These are phyloP conservation scores for Lentithecium fluviatile DNA, from an alignment of 495 filamentous ascomycete species.

Conservation along the genomic window DNA sequence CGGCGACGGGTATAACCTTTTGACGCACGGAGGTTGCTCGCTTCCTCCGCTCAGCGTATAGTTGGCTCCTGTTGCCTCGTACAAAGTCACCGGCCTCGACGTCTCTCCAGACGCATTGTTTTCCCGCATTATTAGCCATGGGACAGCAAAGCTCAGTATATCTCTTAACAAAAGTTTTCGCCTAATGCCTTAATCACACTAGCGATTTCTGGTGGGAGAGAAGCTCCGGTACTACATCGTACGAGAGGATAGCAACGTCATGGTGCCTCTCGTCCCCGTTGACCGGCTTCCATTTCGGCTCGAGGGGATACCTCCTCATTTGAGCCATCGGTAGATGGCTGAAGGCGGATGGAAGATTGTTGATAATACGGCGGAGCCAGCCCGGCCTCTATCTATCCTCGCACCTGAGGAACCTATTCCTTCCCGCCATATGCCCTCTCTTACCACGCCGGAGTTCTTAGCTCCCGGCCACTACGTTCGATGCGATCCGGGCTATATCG, in stretches of 20 bases:
- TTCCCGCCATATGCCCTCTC: too few relatives aligned
- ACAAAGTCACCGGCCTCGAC: too few relatives aligned
- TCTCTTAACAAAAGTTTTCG: too few relatives aligned
- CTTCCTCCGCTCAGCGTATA: too few relatives aligned
- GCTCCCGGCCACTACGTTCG: not conserved
- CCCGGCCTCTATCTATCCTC: not conserved
- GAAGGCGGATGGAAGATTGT: slow-evolving; percentile 8
- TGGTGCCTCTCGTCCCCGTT: slow-evolving; percentile 20
- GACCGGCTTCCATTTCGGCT: slow-evolving; percentile 17
- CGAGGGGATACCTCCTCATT: slow-evolving; percentile 2
- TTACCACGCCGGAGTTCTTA: not conserved
- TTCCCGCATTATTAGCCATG: too few relatives aligned
- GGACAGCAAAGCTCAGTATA: too few relatives aligned
- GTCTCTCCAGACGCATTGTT: too few relatives aligned
- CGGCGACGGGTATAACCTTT: too few relatives aligned
- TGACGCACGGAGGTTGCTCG: too few relatives aligned
- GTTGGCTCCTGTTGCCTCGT: too few relatives aligned
- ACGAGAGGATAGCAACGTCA: not conserved
- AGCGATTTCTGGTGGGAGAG: too few relatives aligned
- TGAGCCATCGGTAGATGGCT: slow-evolving; percentile 6
- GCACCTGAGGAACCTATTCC: not conserved
- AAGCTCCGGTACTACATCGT: slow-evolving; percentile 9
- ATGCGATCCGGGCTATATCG: not conserved
- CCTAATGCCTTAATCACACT: too few relatives aligned
- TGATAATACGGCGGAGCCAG: not conserved